Conservation (phyloP, 2,329 filamentous ascomycete species). For the Alternaria metachromatica region DNA sequence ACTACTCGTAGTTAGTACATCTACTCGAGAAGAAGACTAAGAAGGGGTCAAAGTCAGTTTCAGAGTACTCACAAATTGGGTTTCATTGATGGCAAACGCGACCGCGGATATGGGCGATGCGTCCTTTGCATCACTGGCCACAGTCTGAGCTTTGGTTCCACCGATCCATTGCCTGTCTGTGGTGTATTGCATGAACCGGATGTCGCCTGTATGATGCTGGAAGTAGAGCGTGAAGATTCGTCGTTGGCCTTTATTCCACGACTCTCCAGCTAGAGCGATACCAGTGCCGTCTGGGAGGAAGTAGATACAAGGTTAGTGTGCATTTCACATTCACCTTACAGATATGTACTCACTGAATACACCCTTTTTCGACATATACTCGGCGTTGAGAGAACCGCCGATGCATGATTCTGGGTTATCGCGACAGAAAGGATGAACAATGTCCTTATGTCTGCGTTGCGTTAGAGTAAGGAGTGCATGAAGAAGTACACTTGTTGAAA, state of each 20-base stretch:
- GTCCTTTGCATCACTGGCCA: constrained; percentile 54
- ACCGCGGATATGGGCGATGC: constrained; percentile 54
- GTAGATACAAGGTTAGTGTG: not conserved
- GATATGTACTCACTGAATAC: constrained; percentile 45
- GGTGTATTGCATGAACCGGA: constrained; percentile 50
- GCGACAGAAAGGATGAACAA: constrained; percentile 32
- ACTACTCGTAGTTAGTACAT: constrained; percentile 20
- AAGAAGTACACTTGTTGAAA: not conserved
- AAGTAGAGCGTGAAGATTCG: constrained; percentile 54
- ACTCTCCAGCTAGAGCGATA: constrained; percentile 54
- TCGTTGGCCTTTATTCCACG: constrained; percentile 47
- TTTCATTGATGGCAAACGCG: constrained; percentile 47
- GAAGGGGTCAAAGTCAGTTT: not conserved
- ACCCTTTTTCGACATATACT: constrained; percentile 50
- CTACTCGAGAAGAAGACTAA: not conserved
- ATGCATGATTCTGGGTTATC: constrained; percentile 42
- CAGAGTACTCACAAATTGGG: constrained; percentile 41
- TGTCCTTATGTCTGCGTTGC: constrained; percentile 3
- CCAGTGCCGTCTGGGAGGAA: constrained; percentile 48
- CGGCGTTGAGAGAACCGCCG: constrained; percentile 49
- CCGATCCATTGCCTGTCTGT: constrained; percentile 48
- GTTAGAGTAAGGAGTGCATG: not conserved
- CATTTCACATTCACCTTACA: not conserved
- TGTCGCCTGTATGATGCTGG: constrained; percentile 53
- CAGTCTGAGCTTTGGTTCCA: constrained; percentile 47